Evolutionary conservation across 2,329 filamentous ascomycete species (phyloP).

Genomic region (Pezicula radicicola): DNA sequence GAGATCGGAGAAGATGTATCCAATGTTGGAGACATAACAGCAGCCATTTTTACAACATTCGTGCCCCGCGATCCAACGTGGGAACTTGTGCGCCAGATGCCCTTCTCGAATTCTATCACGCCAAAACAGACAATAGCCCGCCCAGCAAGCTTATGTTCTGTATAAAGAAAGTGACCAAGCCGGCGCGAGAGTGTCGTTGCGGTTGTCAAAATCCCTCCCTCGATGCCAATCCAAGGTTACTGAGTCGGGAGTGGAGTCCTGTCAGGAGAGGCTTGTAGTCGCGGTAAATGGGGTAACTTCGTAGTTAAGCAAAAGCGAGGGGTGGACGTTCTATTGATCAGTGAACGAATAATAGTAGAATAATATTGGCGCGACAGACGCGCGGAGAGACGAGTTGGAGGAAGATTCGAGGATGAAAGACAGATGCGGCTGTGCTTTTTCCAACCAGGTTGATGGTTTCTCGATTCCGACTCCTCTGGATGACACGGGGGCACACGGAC

Average conservation of each 20-base stretch:
- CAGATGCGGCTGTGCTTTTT: constrained; percentile 10
- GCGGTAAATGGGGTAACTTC: background rate
- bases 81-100: background rate
- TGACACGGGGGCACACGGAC: constrained; percentile 3
- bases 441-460: constrained; percentile 14
- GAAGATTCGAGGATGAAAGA: constrained; percentile 9
- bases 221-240: background rate
- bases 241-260: background rate
- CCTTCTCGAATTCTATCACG: constrained; percentile 5
- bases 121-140: constrained; percentile 19
- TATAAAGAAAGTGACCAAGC: constrained; percentile 7
- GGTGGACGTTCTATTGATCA: constrained; percentile 6
- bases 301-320: background rate
- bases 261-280: constrained; percentile 13
- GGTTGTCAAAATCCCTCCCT: constrained; percentile 4
- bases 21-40: constrained; percentile 53
- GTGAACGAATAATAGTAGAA: constrained; percentile 6
- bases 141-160: constrained; percentile 22
- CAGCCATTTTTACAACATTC: constrained; percentile 25
- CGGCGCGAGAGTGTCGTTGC: constrained; percentile 10
- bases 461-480: background rate
- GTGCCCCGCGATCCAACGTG: background rate
- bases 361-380: constrained; percentile 18
- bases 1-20: constrained; percentile 41
- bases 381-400: constrained; percentile 10